These are phyloP conservation scores for Cornus kousa DNA, from an alignment of 148 eudicot genomes.

Conservation along the genomic window DNA sequence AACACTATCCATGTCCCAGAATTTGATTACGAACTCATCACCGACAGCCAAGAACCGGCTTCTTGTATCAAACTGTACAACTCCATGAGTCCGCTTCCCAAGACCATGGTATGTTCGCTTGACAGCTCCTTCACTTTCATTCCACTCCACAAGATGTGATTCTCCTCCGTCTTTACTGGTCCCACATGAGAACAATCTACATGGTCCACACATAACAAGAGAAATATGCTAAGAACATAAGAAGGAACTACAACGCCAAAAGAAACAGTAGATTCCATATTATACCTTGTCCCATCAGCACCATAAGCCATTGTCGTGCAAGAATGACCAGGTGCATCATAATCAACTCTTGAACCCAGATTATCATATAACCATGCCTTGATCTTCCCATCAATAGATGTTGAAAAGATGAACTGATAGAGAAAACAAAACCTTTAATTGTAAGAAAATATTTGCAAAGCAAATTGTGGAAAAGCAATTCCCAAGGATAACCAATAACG, in stretches of 20 bases:
- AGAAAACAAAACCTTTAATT: conserved; percentile 13
- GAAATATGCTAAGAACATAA: neutral
- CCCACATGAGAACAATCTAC: conserved; percentile 71
- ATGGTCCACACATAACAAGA: neutral
- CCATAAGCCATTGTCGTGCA: conserved; percentile 62
- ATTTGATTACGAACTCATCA: conserved; percentile 56
- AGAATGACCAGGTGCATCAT: conserved; percentile 71
- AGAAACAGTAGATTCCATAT: neutral
- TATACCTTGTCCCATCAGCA: conserved; percentile 68
- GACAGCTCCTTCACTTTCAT: conserved; percentile 65
- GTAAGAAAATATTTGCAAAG: neutral
- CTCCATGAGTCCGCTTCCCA: conserved; percentile 54
- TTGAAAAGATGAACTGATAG: conserved; percentile 62
- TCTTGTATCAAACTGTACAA: conserved; percentile 66
- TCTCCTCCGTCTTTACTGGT: conserved; percentile 64
- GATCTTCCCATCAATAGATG: conserved; percentile 69
- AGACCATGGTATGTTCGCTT: conserved; percentile 59
- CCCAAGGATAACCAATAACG: neutral
- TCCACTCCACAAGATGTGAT: conserved; percentile 70
- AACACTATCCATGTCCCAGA: conserved; percentile 69
- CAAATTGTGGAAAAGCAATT: neutral
- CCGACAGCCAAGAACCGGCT: conserved; percentile 69
- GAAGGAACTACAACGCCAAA: neutral
- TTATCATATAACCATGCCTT: conserved; percentile 78
- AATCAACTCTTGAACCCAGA: conserved; percentile 54